Percentiles rank a stretch among this genome's conserved stretches.
These are phyloP conservation scores for Penicillium sp. DNA, from an alignment of 2,329 filamentous ascomycete species.

Conservation along the genomic window DNA sequence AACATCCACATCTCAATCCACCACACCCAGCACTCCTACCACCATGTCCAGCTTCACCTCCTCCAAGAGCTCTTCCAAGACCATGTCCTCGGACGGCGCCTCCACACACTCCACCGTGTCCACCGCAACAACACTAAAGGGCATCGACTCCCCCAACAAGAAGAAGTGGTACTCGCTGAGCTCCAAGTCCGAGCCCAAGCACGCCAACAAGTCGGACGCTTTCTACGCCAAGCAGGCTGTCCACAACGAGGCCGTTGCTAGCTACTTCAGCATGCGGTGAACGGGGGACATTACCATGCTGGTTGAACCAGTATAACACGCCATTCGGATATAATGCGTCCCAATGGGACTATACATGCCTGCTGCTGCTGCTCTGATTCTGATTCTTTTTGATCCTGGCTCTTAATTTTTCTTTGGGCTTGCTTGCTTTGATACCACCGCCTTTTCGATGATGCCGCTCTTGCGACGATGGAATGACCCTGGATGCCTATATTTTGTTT, in stretches of 20 bases:
- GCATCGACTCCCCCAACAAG: slow-evolving; percentile 12
- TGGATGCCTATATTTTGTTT: slow-evolving; percentile 1
- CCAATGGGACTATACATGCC: not conserved
- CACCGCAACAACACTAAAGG: slow-evolving; percentile 28
- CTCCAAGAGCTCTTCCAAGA: slow-evolving; percentile 15
- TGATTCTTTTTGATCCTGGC: not conserved
- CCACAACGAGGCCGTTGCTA: slow-evolving; percentile 27
- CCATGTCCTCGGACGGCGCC: slow-evolving; percentile 15
- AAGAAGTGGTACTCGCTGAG: slow-evolving; percentile 24
- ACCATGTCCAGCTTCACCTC: slow-evolving; percentile 16
- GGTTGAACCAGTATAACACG: not conserved
- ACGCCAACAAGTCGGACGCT: not conserved
- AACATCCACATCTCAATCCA: not conserved
- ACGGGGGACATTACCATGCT: not conserved
- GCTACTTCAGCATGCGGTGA: slow-evolving; percentile 27
- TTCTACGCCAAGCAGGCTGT: slow-evolving; percentile 10
- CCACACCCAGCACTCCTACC: not conserved
- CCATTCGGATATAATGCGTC: not conserved
- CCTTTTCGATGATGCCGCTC: slow-evolving; percentile 5
- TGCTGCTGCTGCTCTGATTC: not conserved
- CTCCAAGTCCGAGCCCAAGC: slow-evolving; percentile 12
- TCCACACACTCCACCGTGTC: slow-evolving; percentile 28
- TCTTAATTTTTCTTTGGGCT: not conserved
- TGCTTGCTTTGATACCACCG: slow-evolving; percentile 9
- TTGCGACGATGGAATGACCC: slow-evolving; percentile 18